Base-by-base conservation (phyloP, 345 rosid species). In the Eucalyptus regnans region DNA sequence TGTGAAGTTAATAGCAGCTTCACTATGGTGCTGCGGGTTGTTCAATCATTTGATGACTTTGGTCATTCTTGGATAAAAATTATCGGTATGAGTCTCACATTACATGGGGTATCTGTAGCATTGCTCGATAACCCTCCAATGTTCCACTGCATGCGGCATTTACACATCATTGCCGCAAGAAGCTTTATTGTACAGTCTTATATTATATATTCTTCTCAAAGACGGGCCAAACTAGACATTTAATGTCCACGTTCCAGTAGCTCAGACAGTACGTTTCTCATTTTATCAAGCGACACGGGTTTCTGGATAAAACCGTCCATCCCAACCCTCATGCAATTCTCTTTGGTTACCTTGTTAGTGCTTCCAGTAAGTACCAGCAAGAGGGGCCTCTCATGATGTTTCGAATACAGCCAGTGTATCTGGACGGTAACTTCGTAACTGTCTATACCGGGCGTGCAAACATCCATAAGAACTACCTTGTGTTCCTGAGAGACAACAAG, bases 391-490 rank as follows among this genome's bases (percentile, higher is more conserved):
- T 96, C 97, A 58, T 95, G 95, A 50, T 91, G 93, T 87, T 96
- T 95, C 13, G 96, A 91, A 80, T 95, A 96, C 87, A 94, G 95
- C 80, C 95, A 94, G 11, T 93, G 96, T 51, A 98, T 90, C 18
- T 93, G 93, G 49, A 93, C 86, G 5, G 96, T 94, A 62, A 94
- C 92, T 86, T 97, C 96, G 80, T 93, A 95, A 90, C 96, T 94
- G 88, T 96, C 95, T 6, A 90, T 90, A 25, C 94, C 94, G 33
- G 8, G 94, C 91, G 86, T 83, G 89, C 96, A 93, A 5, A 95
- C 91, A 33, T 98, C 99, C 96, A 98, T 90, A 88, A 96, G 94
- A 18, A 96, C 94, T 87, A 98, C 96, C 94, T 93, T 95, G 95
- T 96, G 95, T 23, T 96, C 98, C 41, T 87, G 93, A 50, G 97